Conservation (phyloP, 1,284 basidiomycete species). For the Pseudozyma sp. region DNA sequence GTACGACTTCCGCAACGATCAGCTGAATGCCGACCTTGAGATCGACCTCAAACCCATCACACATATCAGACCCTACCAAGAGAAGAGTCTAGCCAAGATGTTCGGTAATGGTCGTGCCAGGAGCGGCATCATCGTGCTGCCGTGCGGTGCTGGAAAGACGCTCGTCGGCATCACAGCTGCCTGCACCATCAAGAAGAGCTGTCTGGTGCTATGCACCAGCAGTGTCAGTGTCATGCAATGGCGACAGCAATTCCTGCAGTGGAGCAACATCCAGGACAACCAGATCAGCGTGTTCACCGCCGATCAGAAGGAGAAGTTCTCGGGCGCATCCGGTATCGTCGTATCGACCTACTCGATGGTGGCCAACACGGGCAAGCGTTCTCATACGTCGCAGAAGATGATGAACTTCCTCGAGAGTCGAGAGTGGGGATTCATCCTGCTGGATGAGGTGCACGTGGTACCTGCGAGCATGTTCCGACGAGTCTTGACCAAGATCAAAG, state of each 20-base stretch:
- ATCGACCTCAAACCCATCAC: constrained; percentile 68
- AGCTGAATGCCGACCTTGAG: constrained; percentile 66
- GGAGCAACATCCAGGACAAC: constrained; percentile 68
- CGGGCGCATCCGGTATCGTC: constrained; percentile 66
- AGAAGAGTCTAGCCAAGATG: constrained; percentile 68
- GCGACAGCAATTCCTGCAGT: constrained; percentile 67
- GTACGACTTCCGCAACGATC: constrained; percentile 68
- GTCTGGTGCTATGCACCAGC: constrained; percentile 86
- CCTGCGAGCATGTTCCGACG: constrained; percentile 69
- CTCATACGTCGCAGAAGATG: constrained; percentile 69
- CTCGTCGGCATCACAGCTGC: constrained; percentile 98
- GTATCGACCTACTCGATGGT: constrained; percentile 69
- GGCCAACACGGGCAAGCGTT: constrained; percentile 68
- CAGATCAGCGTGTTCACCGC: constrained; percentile 68
- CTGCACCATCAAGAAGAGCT: constrained; percentile 99
- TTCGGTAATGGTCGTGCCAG: constrained; percentile 68
- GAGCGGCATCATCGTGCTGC: constrained; percentile 97
- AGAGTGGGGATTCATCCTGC: constrained; percentile 68
- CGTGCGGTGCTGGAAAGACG: constrained; percentile 98
- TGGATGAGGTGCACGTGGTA: constrained; percentile 68
- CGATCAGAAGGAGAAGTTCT: constrained; percentile 68
- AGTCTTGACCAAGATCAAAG: constrained; percentile 69
- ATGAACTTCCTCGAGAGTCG: constrained; percentile 68
- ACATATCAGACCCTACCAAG: constrained; percentile 68
- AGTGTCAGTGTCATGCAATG: constrained; percentile 69